Evolutionary conservation across 1,284 basidiomycete species (phyloP), one percentile per base, ranked within the genome.

Genomic region (Microbotryum lychnidis-dioicae): DNA sequence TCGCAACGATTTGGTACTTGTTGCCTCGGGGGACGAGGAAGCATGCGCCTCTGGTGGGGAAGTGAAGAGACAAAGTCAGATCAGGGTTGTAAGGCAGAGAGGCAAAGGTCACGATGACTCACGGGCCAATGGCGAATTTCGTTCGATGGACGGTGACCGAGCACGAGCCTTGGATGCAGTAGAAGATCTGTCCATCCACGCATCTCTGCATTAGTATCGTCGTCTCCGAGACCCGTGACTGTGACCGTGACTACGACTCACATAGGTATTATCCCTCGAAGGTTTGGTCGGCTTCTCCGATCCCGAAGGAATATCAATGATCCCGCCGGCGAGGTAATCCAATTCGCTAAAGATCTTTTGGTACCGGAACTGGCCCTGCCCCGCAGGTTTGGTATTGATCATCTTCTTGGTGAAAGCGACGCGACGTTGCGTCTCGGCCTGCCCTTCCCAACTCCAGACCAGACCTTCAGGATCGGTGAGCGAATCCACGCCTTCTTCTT

Each of bases 291-390:
- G 89, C 76, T 98, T 98, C 65, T 82, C 79, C 25, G 83, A 82
- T 2, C 82, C 80, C 0, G 86, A 82, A 5, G 90, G 89, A 47
- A 98, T 86, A 54, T 84, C 79, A 44, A 97, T 79, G 58, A 91
- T 83, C 0, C 96, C 96, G 20, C 90, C 86, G 0, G 93, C 93
- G 70, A 96, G 85, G 73, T 90, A 93, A 54, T 89, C 85, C 54
- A 84, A 87, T 67, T 97, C 91, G n/a, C 86, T 85, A 74, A 96
- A 96, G n/a, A 94, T 82, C 76, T 94, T 96, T 73, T 96, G 87
- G 74, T 92, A 98, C 31, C 78, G 79, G 82, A 93, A 98, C 25
- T 82, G 79, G 18, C 80, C 81, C 57, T 67, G 63, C 45, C 60
- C 56, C 6, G 71, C 65, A 23, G 65, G 57, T 18, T 65, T 67